Conservation (phyloP, 805 yeast species). For the Cyberlindnera lachancei region DNA sequence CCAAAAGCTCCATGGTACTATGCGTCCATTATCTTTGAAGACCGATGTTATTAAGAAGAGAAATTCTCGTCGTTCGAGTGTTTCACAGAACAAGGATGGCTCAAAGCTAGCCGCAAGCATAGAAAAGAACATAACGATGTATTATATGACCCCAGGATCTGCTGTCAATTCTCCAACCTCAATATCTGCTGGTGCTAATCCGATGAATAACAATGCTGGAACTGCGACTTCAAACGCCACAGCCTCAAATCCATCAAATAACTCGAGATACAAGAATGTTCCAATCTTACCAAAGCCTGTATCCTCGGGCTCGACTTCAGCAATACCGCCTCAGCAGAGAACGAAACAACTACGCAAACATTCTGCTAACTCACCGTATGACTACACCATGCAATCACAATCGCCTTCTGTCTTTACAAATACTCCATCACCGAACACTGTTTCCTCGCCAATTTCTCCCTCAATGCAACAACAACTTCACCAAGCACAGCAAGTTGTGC, state of each 20-base stretch:
- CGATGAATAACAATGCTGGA: no score
- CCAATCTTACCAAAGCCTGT: constrained; percentile 24
- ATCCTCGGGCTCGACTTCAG: constrained; percentile 5
- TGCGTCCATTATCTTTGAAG: constrained; percentile 80
- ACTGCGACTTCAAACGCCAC: neutral
- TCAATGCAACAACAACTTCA: no score
- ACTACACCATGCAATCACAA: constrained; percentile 10
- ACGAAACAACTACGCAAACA: constrained; percentile 1
- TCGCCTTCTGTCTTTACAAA: constrained; percentile 16
- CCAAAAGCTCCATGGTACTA: constrained; percentile 85
- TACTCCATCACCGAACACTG: constrained; percentile 20
- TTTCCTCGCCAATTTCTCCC: constrained; percentile 21
- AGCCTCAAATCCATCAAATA: neutral
- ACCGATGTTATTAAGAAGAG: constrained; percentile 90
- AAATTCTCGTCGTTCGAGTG: constrained; percentile 24
- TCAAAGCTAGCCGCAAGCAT: constrained; percentile 11
- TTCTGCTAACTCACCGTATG: constrained; percentile 3
- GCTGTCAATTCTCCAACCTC: constrained; percentile 17
- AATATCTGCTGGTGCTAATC: constrained; percentile 6
- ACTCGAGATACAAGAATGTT: constrained; percentile 19
- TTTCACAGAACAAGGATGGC: constrained; percentile 10
- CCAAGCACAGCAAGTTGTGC: no score
- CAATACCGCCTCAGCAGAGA: no score
- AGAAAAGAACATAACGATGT: constrained; percentile 18
- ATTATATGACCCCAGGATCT: constrained; percentile 15